Evolutionary conservation across 2,329 filamentous ascomycete species (phyloP).

Genomic region (Fusarium hostae): DNA sequence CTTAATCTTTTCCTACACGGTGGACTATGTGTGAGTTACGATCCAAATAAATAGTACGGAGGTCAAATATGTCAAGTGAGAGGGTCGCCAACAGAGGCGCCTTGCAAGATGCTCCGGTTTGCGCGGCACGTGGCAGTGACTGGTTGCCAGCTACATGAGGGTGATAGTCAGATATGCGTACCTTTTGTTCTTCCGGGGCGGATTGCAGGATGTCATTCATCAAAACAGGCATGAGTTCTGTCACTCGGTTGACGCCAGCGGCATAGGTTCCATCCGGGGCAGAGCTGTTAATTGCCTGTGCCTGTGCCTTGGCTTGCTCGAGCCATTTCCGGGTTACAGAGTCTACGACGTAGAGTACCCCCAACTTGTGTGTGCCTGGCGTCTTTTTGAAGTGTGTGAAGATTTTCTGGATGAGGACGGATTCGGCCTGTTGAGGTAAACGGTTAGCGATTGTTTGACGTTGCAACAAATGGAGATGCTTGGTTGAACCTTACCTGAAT

Average conservation of each 20-base stretch:
- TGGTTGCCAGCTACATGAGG: conserved; percentile 38
- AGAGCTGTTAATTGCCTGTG: conserved; percentile 82
- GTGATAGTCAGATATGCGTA: conserved; percentile 66
- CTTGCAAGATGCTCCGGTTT: conserved; percentile 26
- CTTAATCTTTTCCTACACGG: conserved; percentile 86
- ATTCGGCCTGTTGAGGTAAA: conserved; percentile 77
- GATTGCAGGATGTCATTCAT: conserved; percentile 95
- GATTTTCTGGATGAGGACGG: conserved; percentile 93
- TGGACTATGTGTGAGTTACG: conserved; percentile 55
- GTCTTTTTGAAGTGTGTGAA: conserved; percentile 98
- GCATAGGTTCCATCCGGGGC: conserved; percentile 93
- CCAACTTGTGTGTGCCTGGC: conserved; percentile 94
- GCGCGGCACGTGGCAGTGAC: conserved; percentile 25
- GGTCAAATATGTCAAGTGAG: conserved; percentile 34
- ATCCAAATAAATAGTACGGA: conserved; percentile 37
- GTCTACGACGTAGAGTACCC: conserved; percentile 99
- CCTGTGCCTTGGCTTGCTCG: conserved; percentile 89
- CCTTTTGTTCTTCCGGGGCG: conserved; percentile 95
- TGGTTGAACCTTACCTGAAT: conserved; percentile 75
- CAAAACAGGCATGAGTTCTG: conserved; percentile 89
- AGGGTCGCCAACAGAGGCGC: conserved; percentile 11
- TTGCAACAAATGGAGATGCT: neutral
- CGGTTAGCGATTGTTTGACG: conserved; percentile 35
- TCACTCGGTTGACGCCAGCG: conserved; percentile 95
- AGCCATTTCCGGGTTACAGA: conserved; percentile 99